Conservation (phyloP, 2,329 filamentous ascomycete genomes). For the Botrytis aclada region DNA sequence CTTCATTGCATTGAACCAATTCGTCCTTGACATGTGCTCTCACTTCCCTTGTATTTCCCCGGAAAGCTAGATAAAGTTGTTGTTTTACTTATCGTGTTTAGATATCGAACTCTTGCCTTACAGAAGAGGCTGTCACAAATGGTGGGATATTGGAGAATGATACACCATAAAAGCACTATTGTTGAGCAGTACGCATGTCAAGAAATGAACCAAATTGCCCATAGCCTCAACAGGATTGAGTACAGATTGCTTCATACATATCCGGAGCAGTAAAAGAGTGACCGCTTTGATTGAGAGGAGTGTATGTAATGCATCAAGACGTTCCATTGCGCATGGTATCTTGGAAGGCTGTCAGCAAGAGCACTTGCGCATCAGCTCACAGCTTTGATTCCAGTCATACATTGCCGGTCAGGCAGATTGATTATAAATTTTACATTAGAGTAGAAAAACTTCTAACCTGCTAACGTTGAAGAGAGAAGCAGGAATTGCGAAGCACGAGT, state of each 20-base stretch:
- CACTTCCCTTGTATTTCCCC: not conserved
- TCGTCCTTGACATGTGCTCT: not conserved
- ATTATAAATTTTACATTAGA: no score
- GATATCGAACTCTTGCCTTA: not conserved
- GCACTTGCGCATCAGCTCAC: not conserved
- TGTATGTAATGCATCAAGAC: not conserved
- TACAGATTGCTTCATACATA: not conserved
- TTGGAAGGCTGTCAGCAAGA: not conserved
- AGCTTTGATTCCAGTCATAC: not conserved
- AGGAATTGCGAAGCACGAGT: not conserved
- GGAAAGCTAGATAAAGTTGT: not conserved
- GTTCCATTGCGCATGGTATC: not conserved
- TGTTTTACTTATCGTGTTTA: not conserved
- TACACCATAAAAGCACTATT: not conserved
- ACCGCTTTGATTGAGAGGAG: not conserved
- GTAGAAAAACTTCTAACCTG: not conserved
- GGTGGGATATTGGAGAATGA: not conserved
- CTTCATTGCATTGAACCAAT: conserved; percentile 24
- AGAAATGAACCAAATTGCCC: not conserved
- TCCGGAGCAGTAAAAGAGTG: not conserved
- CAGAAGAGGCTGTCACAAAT: not conserved
- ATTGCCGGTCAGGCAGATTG: not conserved
- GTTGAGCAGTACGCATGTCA: not conserved
- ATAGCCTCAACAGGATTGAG: not conserved
- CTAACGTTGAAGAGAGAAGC: not conserved